Evolutionary conservation across 1,284 basidiomycete genomes (phyloP), one percentile per base, ranked within the genome.

Genomic region (Trichosporon asahii): DNA sequence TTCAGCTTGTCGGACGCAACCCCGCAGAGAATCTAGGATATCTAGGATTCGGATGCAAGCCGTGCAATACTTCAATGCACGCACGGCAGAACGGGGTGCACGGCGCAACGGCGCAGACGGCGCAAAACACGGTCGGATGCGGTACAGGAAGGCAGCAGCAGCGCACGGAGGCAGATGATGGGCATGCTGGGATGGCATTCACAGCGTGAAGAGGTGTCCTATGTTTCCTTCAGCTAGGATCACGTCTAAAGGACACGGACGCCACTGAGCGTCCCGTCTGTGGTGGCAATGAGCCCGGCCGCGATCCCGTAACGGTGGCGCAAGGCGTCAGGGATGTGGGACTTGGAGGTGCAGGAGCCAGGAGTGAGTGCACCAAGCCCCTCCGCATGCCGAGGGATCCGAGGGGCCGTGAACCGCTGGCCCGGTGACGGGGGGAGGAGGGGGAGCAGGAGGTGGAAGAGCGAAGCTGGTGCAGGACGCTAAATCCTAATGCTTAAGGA

Each of bases 291-390:
- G 68, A 61, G 64, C 67, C 64, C 64, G 68, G 64, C 68, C 27
- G 44, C 55, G 35, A 12, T 69, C 68, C 68, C 68, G 68, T 69
- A 61, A 69, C 64, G 68, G 68, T 69, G 68, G 68, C 68, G 68
- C 57, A 61, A 25, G 57, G 57, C 57, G 57, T 61, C 57, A 61
- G 57, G 57, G 33, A 40, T 40, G 35, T 37, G 63, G 63, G 21
- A 21, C 49, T 23, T 53, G 49, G 21, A 21, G 49, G 23, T 53
- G 49, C 21, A 53, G 49, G 49, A 53, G 49, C 49, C 49, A 23
- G 21, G 23, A n/a, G n/a, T n/a, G 7, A 6, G 49, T 7, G n/a
- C 49, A 53, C 49, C n/a, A 53, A 53, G 49, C 23, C 49, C 49
- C 49, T 25, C 49, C 49, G 49, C 49, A 53, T 53, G 49, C 49